Evolutionary conservation across 495 filamentous ascomycete species (phyloP).

Genomic region (Tuber melanosporum): DNA sequence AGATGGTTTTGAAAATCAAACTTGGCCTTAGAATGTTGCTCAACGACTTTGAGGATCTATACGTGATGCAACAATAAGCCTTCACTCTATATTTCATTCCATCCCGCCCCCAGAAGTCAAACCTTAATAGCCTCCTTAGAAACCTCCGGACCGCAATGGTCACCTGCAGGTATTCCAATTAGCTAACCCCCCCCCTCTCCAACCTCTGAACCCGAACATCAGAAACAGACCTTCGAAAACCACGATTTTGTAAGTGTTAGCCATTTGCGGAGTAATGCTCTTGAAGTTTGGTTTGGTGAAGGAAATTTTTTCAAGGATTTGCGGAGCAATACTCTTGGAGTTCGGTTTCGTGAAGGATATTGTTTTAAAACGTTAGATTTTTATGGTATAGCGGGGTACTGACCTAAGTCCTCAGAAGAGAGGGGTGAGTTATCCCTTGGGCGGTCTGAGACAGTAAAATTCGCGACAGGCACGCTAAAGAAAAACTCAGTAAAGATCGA

Average conservation of each 20-base stretch:
- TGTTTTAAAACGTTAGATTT: background rate
- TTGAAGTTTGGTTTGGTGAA: background rate
- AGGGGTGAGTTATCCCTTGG: background rate
- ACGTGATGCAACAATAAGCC: constrained; percentile 8
- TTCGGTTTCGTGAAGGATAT: background rate
- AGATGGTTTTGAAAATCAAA: constrained; percentile 93
- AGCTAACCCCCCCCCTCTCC: background rate
- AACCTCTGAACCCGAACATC: background rate
- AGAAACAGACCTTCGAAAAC: constrained; percentile 34
- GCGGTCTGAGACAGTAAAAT: no score
- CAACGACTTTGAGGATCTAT: constrained; percentile 68
- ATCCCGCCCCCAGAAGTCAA: background rate
- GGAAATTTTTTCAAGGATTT: background rate
- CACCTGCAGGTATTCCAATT: constrained; percentile 49
- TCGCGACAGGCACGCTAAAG: no score
- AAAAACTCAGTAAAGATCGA: no score
- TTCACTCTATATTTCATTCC: background rate
- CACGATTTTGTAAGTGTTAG: constrained; percentile 50
- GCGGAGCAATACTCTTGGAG: background rate
- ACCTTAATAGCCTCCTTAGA: constrained; percentile 43
- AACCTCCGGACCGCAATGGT: constrained; percentile 94
- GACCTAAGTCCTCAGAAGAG: background rate
- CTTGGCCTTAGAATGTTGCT: constrained; percentile 59
- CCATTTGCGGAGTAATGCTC: constrained; percentile 7
- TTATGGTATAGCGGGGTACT: background rate